phyloP scores from a whole-genome alignment of 495 filamentous ascomycete species.

The Talaromyces wortmannii region DNA sequence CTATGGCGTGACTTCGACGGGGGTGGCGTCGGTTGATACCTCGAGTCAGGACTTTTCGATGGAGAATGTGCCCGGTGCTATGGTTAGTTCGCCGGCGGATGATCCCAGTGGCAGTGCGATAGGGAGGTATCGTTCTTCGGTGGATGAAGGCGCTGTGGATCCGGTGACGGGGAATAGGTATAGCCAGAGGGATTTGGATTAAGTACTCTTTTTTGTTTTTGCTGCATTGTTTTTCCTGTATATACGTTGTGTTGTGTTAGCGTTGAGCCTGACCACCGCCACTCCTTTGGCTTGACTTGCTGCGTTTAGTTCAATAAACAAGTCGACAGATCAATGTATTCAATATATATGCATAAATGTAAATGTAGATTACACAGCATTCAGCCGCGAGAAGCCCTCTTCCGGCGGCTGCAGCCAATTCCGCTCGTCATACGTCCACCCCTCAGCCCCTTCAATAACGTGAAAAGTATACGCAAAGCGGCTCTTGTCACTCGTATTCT shows the following conservation, averaged over 20 bases:
- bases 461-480: constrained; percentile 98
- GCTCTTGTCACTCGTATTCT: constrained; percentile 74
- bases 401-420: constrained; percentile 90
- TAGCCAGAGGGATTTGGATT: neutral
- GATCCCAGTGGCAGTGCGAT: neutral
- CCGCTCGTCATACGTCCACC: constrained; percentile 65
- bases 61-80: neutral
- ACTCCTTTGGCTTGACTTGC: too few relatives aligned
- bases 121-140: neutral
- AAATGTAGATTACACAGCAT: neutral
- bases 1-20: constrained; percentile 1
- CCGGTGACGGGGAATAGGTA: constrained; percentile 4
- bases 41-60: constrained; percentile 1
- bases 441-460: constrained; percentile 79
- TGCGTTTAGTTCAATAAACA: too few relatives aligned
- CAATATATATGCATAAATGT: neutral
- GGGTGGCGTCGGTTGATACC: neutral
- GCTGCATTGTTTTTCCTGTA: neutral
- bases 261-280: too few relatives aligned
- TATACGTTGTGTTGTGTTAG: neutral
- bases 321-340: too few relatives aligned
- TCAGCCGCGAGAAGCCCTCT: constrained; percentile 57
- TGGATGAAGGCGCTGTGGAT: constrained; percentile 4
- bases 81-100: neutral
- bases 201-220: neutral